Evolutionary conservation across 192 early-diverging fungal genomes (phyloP).

Genomic region (Rhizophagus sp.): DNA sequence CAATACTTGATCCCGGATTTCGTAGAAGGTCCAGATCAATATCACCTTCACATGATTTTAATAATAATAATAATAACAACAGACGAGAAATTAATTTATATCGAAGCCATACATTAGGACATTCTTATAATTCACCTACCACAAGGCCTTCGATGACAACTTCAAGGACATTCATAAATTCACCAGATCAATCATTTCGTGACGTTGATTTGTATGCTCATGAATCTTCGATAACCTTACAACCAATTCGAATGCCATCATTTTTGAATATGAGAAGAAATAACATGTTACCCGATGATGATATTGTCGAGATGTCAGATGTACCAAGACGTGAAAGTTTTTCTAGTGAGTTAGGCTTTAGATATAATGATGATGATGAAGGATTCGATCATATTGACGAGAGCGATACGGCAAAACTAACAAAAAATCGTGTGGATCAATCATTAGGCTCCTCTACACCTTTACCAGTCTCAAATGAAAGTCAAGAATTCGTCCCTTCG

Average conservation of each 20-base stretch:
- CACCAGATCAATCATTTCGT: neutral
- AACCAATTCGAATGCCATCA: neutral
- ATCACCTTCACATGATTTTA: neutral
- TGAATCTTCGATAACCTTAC: neutral
- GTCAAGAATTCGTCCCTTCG: neutral
- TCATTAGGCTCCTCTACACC: neutral
- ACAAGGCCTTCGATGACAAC: neutral
- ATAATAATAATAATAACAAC: neutral
- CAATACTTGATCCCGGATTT: neutral
- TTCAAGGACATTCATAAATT: neutral
- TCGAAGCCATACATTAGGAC: neutral
- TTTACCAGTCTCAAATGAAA: neutral
- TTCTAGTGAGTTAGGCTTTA: slow-evolving; percentile 1
- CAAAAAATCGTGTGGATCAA: slow-evolving; percentile 1
- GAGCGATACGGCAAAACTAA: slow-evolving; percentile 17
- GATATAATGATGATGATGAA: slow-evolving; percentile 5
- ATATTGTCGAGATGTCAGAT: slow-evolving; percentile 21
- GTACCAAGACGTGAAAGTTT: slow-evolving; percentile 8
- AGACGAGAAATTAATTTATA: neutral
- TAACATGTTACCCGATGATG: neutral
- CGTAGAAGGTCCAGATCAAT: neutral
- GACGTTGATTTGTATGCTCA: neutral
- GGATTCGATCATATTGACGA: slow-evolving; percentile 20
- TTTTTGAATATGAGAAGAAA: neutral
- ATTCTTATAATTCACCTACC: neutral